A percentile compares a stretch with the other conserved stretches of the same genome.
Conservation (phyloP, 2,329 filamentous ascomycete genomes). For the Alternaria triticimaculans region DNA sequence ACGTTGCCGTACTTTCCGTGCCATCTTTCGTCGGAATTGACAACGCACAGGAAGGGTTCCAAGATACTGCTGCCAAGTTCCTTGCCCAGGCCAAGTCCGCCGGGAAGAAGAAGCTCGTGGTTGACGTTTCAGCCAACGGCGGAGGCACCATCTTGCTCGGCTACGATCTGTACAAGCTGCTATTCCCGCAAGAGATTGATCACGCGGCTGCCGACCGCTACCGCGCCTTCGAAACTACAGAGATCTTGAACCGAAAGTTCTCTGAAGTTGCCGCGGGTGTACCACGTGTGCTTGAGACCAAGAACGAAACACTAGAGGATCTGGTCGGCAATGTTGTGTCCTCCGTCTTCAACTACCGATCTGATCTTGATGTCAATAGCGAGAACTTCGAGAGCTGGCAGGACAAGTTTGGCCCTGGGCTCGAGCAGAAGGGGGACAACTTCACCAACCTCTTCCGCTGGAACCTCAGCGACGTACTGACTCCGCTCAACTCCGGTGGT, state of each 20-base stretch:
- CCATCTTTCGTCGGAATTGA: slow-evolving; percentile 50
- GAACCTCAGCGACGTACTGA: slow-evolving; percentile 53
- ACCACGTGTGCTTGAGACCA: slow-evolving; percentile 38
- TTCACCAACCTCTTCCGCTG: slow-evolving; percentile 66
- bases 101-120: slow-evolving; percentile 65
- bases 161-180: slow-evolving; percentile 66
- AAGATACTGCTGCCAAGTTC: slow-evolving; percentile 51
- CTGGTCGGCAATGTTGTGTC: slow-evolving; percentile 46
- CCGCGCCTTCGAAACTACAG: slow-evolving; percentile 57
- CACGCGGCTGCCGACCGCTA: slow-evolving; percentile 60
- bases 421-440: slow-evolving; percentile 55
- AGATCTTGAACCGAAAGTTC: slow-evolving; percentile 53
- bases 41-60: slow-evolving; percentile 46
- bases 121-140: slow-evolving; percentile 65
- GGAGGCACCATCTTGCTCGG: slow-evolving; percentile 67
- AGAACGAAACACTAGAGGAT: slow-evolving; percentile 47
- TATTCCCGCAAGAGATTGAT: slow-evolving; percentile 58
- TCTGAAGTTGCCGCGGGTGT: slow-evolving; percentile 41
- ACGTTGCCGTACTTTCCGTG: slow-evolving; percentile 55
- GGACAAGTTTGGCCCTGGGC: slow-evolving; percentile 55
- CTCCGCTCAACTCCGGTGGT: slow-evolving; percentile 41
- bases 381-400: slow-evolving; percentile 57
- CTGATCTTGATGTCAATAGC: slow-evolving; percentile 56
- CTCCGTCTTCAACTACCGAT: slow-evolving; percentile 56
- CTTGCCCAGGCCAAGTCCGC: slow-evolving; percentile 54